Evolutionary conservation across 2,329 filamentous ascomycete species (phyloP), one percentile per base, ranked within the genome.

Genomic region (Ceratocystis destructans): DNA sequence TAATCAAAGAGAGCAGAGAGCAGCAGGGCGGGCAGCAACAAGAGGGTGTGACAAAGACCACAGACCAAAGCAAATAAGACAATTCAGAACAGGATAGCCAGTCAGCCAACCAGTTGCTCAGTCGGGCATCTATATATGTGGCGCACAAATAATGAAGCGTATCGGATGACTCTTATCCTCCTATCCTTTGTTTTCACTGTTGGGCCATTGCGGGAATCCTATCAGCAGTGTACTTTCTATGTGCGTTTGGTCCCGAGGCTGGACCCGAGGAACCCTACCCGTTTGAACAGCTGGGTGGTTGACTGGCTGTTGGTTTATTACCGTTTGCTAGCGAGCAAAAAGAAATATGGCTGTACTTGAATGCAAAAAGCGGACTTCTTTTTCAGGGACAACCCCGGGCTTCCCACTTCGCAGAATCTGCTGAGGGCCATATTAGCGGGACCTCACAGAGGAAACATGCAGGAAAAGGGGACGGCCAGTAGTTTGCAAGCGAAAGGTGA

Each of bases 1-100:
- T 59, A 59, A 37, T 28, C 55, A 37, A 59, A 37, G 15, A n/a
- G 17, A 41, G 10, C 37, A 25, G 31, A n/a, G 33, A 37, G 12
- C 25, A 31, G 20, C 17, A 33, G 28, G 31, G 17, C 15, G 55
- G 31, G n/a, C 55, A 37, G 55, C 28, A 59, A 59, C 25, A 59
- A 37, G 48, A 53, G 7, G 55, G 55, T 37, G 28, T 37, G 55
- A 33, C 55, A 37, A n/a, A 59, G 31, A 37, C 15, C 25, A 33
- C 55, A 15, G 12, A 25, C 55, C 20, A 33, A n/a, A 15, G 55
- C 55, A 31, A 59, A 59, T 59, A 59, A 59, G 25, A 59, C 55
- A 59, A n/a, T 31, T 57, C 53, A 63, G 20, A 46, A 48, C 37
- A 63, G 15, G 44, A 50, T n/a, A 63, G 20, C 6, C 37, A 63